These are phyloP conservation scores for Solanum piurae DNA, from an alignment of 257 asterid genomes.

Conservation along the genomic window DNA sequence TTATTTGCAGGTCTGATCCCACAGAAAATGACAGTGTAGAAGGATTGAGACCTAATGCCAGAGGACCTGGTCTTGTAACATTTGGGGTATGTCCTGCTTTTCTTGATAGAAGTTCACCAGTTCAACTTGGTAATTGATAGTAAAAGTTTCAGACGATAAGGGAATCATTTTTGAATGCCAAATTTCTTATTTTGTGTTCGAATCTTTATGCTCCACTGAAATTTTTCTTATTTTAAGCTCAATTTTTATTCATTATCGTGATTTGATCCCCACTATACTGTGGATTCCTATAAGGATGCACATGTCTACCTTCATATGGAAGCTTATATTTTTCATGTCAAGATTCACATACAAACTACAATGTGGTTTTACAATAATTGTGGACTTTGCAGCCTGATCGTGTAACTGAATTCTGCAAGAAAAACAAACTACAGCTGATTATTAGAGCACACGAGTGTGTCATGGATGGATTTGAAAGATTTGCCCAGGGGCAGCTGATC, in stretches of 20 bases:
- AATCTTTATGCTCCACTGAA: background rate
- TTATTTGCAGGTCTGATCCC: slow-evolving; percentile 86
- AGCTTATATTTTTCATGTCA: background rate
- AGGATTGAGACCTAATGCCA: slow-evolving; percentile 97
- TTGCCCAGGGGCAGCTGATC: slow-evolving; percentile 96
- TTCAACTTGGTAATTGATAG: background rate
- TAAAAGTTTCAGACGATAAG: background rate
- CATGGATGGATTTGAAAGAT: slow-evolving; percentile 98
- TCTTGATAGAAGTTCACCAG: background rate
- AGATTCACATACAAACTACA: background rate
- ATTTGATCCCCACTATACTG: slow-evolving; percentile 3
- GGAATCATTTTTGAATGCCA: background rate
- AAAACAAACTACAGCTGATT: slow-evolving; percentile 78
- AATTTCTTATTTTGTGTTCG: background rate
- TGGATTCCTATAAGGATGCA: background rate
- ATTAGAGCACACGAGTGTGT: slow-evolving; percentile 99
- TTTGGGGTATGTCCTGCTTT: slow-evolving; percentile 63
- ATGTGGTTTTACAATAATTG: background rate
- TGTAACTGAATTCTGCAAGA: slow-evolving; percentile 92
- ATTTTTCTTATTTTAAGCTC: background rate
- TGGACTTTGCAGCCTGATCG: slow-evolving; percentile 81
- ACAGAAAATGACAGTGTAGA: slow-evolving; percentile 96
- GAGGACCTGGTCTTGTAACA: slow-evolving; percentile 99
- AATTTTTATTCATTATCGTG: background rate
- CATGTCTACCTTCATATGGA: background rate